Percentiles rank a stretch among this genome's conserved stretches.
Conservation (phyloP, 139 green algal species). For the Pleodorina starrii region DNA sequence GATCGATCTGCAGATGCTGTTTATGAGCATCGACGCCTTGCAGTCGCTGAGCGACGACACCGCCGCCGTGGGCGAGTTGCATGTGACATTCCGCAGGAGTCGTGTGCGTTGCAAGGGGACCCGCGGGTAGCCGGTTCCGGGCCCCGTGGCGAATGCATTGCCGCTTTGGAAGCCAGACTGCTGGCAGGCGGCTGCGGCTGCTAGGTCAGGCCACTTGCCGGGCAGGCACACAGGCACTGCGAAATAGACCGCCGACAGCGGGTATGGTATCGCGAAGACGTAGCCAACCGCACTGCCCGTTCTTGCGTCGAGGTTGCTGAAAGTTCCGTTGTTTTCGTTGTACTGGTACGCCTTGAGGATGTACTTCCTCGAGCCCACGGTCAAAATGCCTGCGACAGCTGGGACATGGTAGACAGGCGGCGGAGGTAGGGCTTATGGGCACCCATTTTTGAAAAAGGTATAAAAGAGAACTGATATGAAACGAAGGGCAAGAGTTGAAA, state of each 20-base stretch:
- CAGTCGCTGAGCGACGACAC: neutral
- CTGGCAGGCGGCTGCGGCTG: neutral
- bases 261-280: neutral
- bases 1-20: neutral
- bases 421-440: too few species aligned
- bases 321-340: neutral
- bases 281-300: neutral
- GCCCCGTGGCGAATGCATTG: neutral
- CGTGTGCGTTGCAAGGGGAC: neutral
- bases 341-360: neutral
- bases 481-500: neutral
- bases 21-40: neutral
- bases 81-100: neutral
- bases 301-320: neutral
- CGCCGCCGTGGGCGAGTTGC: neutral
- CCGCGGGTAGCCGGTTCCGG: neutral
- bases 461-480: neutral
- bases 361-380: neutral
- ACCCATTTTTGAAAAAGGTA: too few species aligned
- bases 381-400: neutral
- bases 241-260: neutral
- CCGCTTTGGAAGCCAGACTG: neutral
- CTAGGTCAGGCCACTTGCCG: neutral
- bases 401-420: neutral
- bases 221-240: slow-evolving; percentile 1